Base-by-base conservation (phyloP, 2,329 filamentous ascomycete genomes). In the Knufia fluminis region DNA sequence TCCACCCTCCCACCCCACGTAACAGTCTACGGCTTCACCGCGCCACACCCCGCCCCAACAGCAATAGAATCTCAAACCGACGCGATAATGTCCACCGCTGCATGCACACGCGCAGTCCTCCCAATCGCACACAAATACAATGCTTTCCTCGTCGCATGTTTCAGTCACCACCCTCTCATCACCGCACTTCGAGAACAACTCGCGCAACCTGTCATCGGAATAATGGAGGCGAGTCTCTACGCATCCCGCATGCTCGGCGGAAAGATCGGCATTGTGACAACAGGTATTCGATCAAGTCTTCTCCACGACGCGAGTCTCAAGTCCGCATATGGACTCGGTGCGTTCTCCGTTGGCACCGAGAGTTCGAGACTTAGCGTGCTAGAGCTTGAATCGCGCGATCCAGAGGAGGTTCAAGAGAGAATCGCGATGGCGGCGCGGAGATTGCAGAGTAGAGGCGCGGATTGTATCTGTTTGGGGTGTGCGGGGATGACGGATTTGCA, bases 201-300 rank as follows among this genome's bases (percentile, higher is more conserved):
- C 32, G 50, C 58, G 2, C 60, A 70, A 45, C 73, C 72, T 0
- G 61, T 69, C 2, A 67, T 74, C 1, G 73, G 73, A 2, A 75
- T 76, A 50, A 75, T 76, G 71, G 73, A 76, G 58, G 71, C 72
- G 1, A 66, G 61, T 3, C 62, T 76, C 2, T 76, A 78, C 54
- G 64, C 71, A 4, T 69, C 72, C 3, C 60, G 72, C 4, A 76
- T 73, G 48, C 63, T 77, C 1, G 75, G 74, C 2, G 64, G 67
- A 4, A 59, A 64, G 2, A 69, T 74, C 36, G 72, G 72, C 0
- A 64, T 75, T 14, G 61, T 73, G 3, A 69, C 69, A 0, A 72
- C 70, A 1, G 63, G 62, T 2, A 52, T 61, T n/a, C 57, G 71
- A 19, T 68, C 65, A 17, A 66, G 64, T 33, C 65, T 70, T 47